These are phyloP conservation scores for Dysphania ambrosioides DNA, from an alignment of 148 eudicot genomes.

Conservation along the genomic window DNA sequence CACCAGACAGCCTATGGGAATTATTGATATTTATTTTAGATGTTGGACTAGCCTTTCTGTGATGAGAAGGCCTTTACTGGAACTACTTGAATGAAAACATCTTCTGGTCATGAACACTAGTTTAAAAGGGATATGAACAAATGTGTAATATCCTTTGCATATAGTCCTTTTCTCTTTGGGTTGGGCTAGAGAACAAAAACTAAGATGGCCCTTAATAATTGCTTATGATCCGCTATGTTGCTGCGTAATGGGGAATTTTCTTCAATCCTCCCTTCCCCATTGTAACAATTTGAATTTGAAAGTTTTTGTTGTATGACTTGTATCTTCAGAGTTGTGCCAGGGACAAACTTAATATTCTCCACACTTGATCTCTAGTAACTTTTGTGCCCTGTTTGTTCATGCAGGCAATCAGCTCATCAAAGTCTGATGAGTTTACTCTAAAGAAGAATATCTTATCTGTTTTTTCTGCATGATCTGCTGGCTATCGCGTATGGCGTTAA, in stretches of 20 bases:
- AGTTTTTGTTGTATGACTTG: too few relatives aligned
- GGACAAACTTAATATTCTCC: neutral
- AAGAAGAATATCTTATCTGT: constrained; percentile 83
- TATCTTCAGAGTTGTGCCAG: neutral
- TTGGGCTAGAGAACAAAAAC: neutral
- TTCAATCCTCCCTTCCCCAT: too few relatives aligned
- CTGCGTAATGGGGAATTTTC: neutral
- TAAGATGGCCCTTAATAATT: neutral
- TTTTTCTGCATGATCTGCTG: constrained; percentile 48
- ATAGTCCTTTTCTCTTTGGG: neutral
- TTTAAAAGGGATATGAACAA: neutral
- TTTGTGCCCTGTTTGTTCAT: constrained; percentile 21
- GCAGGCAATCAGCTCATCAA: constrained; percentile 75
- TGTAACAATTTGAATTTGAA: too few relatives aligned
- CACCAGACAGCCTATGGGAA: neutral
- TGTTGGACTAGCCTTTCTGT: neutral
- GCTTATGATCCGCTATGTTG: too few relatives aligned
- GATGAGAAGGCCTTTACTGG: neutral
- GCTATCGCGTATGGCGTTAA: neutral
- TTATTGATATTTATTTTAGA: neutral
- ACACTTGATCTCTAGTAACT: neutral
- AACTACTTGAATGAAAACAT: neutral
- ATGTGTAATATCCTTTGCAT: neutral
- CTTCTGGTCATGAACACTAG: neutral
- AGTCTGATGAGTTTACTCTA: constrained; percentile 84